These are phyloP conservation scores for Aspergillus sclerotialis DNA, from an alignment of 2,329 filamentous ascomycete species.

Conservation along the genomic window DNA sequence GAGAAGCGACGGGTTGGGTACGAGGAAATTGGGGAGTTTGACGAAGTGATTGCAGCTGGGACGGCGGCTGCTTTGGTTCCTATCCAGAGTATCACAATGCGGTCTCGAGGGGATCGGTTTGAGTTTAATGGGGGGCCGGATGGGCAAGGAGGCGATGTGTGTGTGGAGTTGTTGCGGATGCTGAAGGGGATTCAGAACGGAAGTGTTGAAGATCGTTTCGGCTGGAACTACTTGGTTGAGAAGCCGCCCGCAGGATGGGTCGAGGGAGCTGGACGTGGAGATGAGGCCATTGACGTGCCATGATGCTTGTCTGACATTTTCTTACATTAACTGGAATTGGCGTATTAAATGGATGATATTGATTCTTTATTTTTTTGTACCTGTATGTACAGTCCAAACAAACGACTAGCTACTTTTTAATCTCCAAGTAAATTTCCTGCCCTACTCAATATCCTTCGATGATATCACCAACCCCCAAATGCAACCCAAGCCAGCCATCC, in stretches of 20 bases:
- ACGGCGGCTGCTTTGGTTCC: constrained; percentile 89
- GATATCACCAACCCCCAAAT: too few species aligned
- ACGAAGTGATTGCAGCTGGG: constrained; percentile 83
- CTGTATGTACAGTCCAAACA: too few species aligned
- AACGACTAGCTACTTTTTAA: too few species aligned
- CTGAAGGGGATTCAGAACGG: constrained; percentile 83
- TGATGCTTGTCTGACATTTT: too few species aligned
- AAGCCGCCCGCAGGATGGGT: constrained; percentile 25
- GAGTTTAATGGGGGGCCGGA: constrained; percentile 41
- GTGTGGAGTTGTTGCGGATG: constrained; percentile 63
- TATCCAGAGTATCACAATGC: constrained; percentile 80
- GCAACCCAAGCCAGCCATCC: too few species aligned
- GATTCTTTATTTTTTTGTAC: too few species aligned
- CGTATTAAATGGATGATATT: too few species aligned
- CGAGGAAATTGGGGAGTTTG: constrained; percentile 55
- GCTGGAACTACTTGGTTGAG: constrained; percentile 54
- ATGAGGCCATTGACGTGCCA: constrained; percentile 20
- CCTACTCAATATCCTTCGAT: too few species aligned
- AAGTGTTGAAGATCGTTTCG: constrained; percentile 67
- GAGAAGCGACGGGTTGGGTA: constrained; percentile 63
- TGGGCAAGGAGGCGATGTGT: constrained; percentile 57
- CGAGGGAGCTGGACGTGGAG: constrained; percentile 10
- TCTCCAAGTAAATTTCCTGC: too few species aligned
- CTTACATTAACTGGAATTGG: too few species aligned
- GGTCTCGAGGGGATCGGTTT: constrained; percentile 50